phyloP scores from a whole-genome alignment of 2,329 filamentous ascomycete genomes.

The Cyanodermella asteris region DNA sequence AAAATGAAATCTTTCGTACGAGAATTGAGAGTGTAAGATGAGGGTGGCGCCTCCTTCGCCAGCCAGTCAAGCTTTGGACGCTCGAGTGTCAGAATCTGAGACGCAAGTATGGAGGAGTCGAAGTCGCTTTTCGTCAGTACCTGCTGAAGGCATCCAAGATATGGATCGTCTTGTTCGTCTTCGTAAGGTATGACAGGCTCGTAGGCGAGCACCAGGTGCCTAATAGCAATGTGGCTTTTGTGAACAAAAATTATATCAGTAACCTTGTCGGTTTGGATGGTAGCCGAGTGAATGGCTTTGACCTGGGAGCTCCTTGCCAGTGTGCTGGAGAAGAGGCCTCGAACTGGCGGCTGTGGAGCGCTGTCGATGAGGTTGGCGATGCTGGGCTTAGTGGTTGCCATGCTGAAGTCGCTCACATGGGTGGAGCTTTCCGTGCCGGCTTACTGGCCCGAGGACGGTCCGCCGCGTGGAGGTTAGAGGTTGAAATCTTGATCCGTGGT shows the following conservation, averaged over 20 bases:
- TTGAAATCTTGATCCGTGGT: too few species aligned
- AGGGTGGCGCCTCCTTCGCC: conserved; percentile 14
- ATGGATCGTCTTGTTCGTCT: conserved; percentile 31
- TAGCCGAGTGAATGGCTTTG: conserved; percentile 59
- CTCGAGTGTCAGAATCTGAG: conserved; percentile 45
- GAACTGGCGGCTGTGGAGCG: conserved; percentile 28
- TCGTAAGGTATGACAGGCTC: too few species aligned
- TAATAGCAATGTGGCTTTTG: conserved; percentile 61
- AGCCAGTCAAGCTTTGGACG: neutral
- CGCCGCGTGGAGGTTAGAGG: conserved; percentile 20
- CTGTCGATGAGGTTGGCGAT: conserved; percentile 10
- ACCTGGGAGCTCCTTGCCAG: conserved; percentile 53
- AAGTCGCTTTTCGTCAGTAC: conserved; percentile 65
- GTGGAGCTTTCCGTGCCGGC: conserved; percentile 1
- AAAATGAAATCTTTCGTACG: neutral
- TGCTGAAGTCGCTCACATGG: conserved; percentile 1
- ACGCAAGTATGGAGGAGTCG: conserved; percentile 54
- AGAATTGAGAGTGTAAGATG: conserved; percentile 4
- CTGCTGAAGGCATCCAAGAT: conserved; percentile 52
- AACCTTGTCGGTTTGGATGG: conserved; percentile 42
- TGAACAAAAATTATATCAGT: conserved; percentile 80
- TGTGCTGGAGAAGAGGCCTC: conserved; percentile 60
- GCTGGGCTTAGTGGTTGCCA: conserved; percentile 4
- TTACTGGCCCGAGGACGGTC: conserved; percentile 7
- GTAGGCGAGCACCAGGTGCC: too few species aligned